Base-by-base conservation (phyloP, 1,284 basidiomycete species). In the Apiotrichum gracile region DNA sequence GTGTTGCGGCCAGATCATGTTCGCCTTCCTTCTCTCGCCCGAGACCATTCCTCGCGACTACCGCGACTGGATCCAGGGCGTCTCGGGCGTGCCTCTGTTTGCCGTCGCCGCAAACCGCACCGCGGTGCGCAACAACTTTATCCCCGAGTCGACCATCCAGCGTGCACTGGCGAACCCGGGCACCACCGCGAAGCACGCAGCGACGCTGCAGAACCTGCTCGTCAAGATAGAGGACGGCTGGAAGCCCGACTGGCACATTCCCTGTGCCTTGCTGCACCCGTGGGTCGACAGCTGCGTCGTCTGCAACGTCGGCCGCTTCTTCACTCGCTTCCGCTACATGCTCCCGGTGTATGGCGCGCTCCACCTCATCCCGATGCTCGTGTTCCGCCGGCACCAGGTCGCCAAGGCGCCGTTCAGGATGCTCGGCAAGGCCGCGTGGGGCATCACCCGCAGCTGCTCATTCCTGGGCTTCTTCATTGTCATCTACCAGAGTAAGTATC, bases 1-100 rank as follows among this genome's bases (percentile, higher is more conserved):
- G 2, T 87, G 86, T 19, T 94, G 86, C 66, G 86, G 85, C 10
- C 91, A 96, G 73, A 94, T 96, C 69, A 81, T 93, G 76, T 93
- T 90, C 69, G 85, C 81, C 0, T 91, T 86, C 75, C 78, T 94
- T 27, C 72, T 89, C 29, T 79, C 86, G 25, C 91, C 89, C 9
- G 89, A 92, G 55, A 88, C 89, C 0, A 82, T 94, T 26, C 85
- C 88, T 7, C 76, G 77, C 37, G 87, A 86, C 19, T 94, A 94
- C 65, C 79, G 77, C 24, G 75, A 72, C 42, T 93, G 91, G 89
- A 81, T 85, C 27, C 73, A 76, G 40, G 78, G 80, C 58, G 88
- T 87, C 0, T 81, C 83, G 4, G 83, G 84, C 61, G 84, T 87
- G 0, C 82, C 85, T 0, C 65, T 73, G 4, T 79, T 81, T 58